These are phyloP conservation scores for Thelonectria blattea DNA, from an alignment of 2,329 filamentous ascomycete species.

Conservation along the genomic window DNA sequence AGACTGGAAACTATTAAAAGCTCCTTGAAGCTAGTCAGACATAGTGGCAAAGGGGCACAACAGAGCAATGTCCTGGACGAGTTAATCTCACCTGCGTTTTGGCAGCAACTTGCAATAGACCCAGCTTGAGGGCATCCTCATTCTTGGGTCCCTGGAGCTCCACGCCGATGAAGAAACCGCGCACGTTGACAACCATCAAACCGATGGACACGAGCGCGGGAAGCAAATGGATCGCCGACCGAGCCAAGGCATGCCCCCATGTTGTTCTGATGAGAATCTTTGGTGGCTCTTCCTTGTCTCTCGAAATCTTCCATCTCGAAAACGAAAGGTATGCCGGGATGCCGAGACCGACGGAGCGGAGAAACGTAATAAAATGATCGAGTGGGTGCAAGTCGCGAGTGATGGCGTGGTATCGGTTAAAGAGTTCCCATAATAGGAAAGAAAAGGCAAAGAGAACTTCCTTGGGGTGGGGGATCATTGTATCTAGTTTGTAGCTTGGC, in stretches of 20 bases:
- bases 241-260: not conserved
- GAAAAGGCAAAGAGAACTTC: not conserved
- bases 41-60: not conserved
- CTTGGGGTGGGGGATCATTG: not conserved
- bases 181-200: conserved; percentile 1
- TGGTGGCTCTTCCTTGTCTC: not conserved
- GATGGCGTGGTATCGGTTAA: not conserved
- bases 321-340: not conserved
- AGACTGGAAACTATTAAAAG: conserved; percentile 20
- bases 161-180: conserved; percentile 14
- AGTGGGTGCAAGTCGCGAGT: not conserved
- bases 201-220: not conserved
- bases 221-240: conserved; percentile 5
- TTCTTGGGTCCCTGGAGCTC: conserved; percentile 9
- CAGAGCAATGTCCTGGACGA: not conserved
- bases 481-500: not conserved
- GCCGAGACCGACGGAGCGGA: not conserved
- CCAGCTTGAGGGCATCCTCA: conserved; percentile 13
- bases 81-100: conserved; percentile 11
- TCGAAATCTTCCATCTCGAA: not conserved
- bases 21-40: not conserved
- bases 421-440: not conserved
- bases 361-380: not conserved
- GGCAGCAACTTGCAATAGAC: conserved; percentile 16
- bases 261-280: not conserved